Base-by-base conservation (phyloP, 2,329 filamentous ascomycete genomes). In the Alternaria conjuncta region DNA sequence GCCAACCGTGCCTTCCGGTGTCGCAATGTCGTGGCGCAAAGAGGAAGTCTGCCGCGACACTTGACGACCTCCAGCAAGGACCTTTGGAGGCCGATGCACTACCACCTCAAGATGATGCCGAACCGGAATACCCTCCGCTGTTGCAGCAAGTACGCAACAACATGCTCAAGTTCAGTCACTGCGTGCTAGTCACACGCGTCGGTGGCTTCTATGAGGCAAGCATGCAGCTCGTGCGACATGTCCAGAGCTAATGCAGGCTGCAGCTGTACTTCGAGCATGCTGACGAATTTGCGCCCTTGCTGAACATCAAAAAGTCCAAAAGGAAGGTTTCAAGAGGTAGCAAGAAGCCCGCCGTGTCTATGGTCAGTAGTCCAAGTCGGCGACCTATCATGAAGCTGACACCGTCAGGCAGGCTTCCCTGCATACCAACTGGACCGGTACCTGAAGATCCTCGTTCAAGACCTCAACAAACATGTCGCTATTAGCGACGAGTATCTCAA, bases 181-280 rank as follows among this genome's bases (percentile, higher is more conserved):
- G 95, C 80, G 92, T 99, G 43, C 80, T 99, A 8, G 83, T 99
- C 63, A 99, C 96, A 5, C 89, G 95, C 60, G 94, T 99, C 26
- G 96, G 96, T 60, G 91, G 94, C 64, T 99, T 99, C 81, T 99
- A 98, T 81, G 96, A 99, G 81, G 85, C 86, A 80, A 47, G 74
- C 49, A 5, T 28, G 21, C 25, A 21, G 28, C 10, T 7, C 3
- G 18, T 41, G 36, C 26, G 20, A 65, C 66, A 49, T 6, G 51
- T 18, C 59, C 20, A 6, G n/a, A 51, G 57, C 66, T 74, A 51
- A 74, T 53, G 13, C 23, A 21, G 49, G 26, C 5, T 25, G 15
- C 26, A 81, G 87, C 84, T 99, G 62, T 99, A 99, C 82, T 96
- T 98, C 79, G 92, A 97, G 73, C 94, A 99, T 78, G 96, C 96